Base-by-base conservation (phyloP, 345 rosid genomes). In the Heritiera fomes region DNA sequence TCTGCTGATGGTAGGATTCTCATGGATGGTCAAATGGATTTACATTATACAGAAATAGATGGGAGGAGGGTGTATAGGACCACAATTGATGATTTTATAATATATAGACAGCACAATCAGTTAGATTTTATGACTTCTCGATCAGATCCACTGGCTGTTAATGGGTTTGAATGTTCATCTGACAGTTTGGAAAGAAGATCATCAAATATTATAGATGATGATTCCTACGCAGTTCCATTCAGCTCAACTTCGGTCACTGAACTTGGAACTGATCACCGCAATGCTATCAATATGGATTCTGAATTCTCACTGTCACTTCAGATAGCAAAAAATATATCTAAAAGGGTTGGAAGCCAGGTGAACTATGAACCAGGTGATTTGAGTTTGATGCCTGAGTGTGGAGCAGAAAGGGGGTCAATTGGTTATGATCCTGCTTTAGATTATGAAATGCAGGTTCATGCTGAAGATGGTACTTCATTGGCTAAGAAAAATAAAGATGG, bases 351-450 rank as follows among this genome's bases (percentile, higher is more conserved):
- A 56, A 84, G 80, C 75, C 87, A 81, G 75, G 82, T 80, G 79
- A 91, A 85, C 75, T 94, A 90, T 81, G 98, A 90, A 85, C 94
- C 98, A 56, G 90, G 93, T 83, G 97, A 87, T 80, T 85, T 90
- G 52, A 94, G 86, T 75, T 80, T 93, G 87, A 79, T 91, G 90
- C 98, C 92, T 66, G 91, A 90, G 81, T 93, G 97, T 71, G 91
- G 86, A 68, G 47, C 82, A 20, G 94, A 89, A 79, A 89, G 83
- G 78, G 80, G 87, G 67, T 79, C 86, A 3, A 81, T 71, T 76
- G 91, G 90, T 18, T 96, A 89, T 83, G 93, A 96, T 87, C 94
- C 91, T 79, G 90, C 95, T 71, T 78, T 94, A 72, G 98, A 96
- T 83, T 91, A 87, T 86, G 95, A 88, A 67, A 81, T 87, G 82